These are phyloP conservation scores for Diutina neorugosa DNA, from an alignment of 1,139 yeast genomes.

Conservation along the genomic window DNA sequence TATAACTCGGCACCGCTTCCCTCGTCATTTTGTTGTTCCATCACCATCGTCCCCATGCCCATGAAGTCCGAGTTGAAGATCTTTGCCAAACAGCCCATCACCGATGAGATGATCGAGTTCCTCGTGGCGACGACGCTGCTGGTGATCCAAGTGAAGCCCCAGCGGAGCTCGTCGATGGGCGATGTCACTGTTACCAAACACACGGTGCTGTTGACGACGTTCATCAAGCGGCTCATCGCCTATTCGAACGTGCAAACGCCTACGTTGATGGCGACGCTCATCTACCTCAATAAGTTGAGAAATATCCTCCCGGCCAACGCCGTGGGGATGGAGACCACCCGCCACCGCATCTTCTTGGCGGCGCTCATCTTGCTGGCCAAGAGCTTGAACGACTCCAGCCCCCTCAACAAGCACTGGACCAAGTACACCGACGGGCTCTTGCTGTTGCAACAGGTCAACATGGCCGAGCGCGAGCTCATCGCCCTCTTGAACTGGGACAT, in stretches of 20 bases:
- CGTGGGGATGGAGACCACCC: slow-evolving; percentile 85
- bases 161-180: slow-evolving; percentile 7
- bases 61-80: slow-evolving; percentile 41
- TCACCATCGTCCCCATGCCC: slow-evolving; percentile 7
- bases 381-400: slow-evolving; percentile 83
- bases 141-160: slow-evolving; percentile 46
- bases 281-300: slow-evolving; percentile 68
- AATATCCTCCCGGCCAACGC: slow-evolving; percentile 77
- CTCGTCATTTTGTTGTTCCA: no score
- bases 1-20: not conserved
- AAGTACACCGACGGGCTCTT: slow-evolving; percentile 79
- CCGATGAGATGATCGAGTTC: slow-evolving; percentile 67
- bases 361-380: slow-evolving; percentile 83
- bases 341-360: slow-evolving; percentile 85
- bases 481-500: slow-evolving; percentile 78
- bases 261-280: slow-evolving; percentile 83
- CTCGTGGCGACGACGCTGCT: slow-evolving; percentile 72
- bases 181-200: slow-evolving; percentile 14
- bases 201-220: slow-evolving; percentile 33
- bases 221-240: slow-evolving; percentile 59
- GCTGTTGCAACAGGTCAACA: slow-evolving; percentile 66
- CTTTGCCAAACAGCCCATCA: slow-evolving; percentile 69
- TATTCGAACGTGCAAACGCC: slow-evolving; percentile 92
- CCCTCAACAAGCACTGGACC: slow-evolving; percentile 94
- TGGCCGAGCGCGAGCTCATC: slow-evolving; percentile 82